Evolutionary conservation across 73 alveolate species (phyloP).

Genomic region (Symbiodinium natans): DNA sequence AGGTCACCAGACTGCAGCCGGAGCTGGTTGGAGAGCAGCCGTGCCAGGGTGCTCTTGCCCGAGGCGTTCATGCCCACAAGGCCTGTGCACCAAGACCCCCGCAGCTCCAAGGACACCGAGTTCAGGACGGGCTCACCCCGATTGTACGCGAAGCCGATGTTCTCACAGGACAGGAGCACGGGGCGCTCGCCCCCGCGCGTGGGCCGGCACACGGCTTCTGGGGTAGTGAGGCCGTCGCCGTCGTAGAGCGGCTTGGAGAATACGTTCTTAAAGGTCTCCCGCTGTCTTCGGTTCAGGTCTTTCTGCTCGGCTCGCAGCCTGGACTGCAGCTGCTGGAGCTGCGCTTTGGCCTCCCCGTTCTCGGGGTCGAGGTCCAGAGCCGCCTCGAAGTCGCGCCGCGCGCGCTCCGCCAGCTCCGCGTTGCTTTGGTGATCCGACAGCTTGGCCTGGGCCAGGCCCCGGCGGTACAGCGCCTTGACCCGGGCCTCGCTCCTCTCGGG

Average conservation of each 20-base stretch:
- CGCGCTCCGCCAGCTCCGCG: slow-evolving; percentile 19
- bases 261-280: background rate
- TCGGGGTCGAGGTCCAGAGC: slow-evolving; percentile 40
- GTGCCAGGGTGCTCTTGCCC: slow-evolving; percentile 49
- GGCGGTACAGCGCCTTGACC: slow-evolving; percentile 63
- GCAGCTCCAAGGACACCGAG: slow-evolving; percentile 12
- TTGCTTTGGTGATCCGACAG: slow-evolving; percentile 59
- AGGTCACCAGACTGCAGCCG: background rate
- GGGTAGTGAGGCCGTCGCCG: background rate
- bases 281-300: background rate
- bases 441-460: slow-evolving; percentile 51
- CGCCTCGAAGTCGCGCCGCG: slow-evolving; percentile 50
- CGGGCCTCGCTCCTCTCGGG: background rate
- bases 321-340: slow-evolving; percentile 58
- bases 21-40: background rate
- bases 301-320: slow-evolving; percentile 13
- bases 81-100: slow-evolving; percentile 56
- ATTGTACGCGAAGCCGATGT: slow-evolving; percentile 21
- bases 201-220: slow-evolving; percentile 19
- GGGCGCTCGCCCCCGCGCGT: slow-evolving; percentile 4
- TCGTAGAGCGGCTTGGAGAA: slow-evolving; percentile 55
- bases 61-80: slow-evolving; percentile 74
- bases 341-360: slow-evolving; percentile 29
- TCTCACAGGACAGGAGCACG: background rate
- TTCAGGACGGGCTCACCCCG: slow-evolving; percentile 26